These are phyloP conservation scores for Chlamydomonas urium DNA, from an alignment of 139 green algal genomes.

Conservation along the genomic window DNA sequence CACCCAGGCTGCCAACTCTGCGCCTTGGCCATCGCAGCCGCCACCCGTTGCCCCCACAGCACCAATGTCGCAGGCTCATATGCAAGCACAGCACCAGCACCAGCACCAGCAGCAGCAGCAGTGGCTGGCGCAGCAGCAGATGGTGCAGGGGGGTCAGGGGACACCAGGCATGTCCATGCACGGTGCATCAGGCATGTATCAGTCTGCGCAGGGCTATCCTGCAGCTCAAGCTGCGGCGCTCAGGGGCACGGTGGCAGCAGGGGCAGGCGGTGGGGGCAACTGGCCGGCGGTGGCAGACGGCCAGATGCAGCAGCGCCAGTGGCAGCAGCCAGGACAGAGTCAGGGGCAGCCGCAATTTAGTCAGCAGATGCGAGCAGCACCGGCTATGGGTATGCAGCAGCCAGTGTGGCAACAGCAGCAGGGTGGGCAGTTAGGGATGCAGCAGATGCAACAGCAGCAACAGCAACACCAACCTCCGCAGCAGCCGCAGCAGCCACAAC, in stretches of 20 bases:
- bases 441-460: background rate
- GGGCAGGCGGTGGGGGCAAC: too few relatives aligned
- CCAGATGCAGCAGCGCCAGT: too few relatives aligned
- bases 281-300: too few relatives aligned
- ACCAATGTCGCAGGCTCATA: background rate
- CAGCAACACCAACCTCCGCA: background rate
- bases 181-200: background rate
- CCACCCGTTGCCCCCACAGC: background rate
- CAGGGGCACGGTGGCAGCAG: too few relatives aligned
- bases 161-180: background rate
- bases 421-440: constrained; percentile 5
- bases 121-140: background rate
- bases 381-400: background rate
- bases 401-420: background rate
- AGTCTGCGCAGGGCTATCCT: background rate
- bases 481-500: background rate
- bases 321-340: background rate
- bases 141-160: background rate
- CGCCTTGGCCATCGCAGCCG: too few relatives aligned
- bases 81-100: background rate
- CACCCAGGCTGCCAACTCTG: background rate
- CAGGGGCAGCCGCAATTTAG: background rate
- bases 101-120: constrained; percentile 1
- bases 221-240: background rate
- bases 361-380: background rate